A percentile compares a stretch with the other conserved stretches of the same genome.
phyloP scores from a whole-genome alignment of 768 basidiomycete species.

The Mycena belliarum region DNA sequence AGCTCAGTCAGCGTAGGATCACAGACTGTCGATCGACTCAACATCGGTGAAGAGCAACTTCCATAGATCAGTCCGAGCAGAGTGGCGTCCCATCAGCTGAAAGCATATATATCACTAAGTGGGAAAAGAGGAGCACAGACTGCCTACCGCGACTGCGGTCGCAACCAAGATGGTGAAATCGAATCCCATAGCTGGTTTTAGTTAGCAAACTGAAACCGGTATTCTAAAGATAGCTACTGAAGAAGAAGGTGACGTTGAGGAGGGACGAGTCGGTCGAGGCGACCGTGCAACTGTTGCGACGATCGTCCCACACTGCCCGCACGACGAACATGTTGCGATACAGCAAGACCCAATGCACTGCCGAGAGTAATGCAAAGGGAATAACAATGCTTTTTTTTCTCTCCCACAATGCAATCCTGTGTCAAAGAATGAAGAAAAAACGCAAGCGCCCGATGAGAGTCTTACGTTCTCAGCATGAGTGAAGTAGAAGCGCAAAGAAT shows the following conservation, averaged over 20 bases:
- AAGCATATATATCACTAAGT: not conserved
- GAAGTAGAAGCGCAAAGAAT: slow-evolving; percentile 68
- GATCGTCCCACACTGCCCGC: slow-evolving; percentile 50
- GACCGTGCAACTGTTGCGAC: slow-evolving; percentile 47
- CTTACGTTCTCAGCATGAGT: slow-evolving; percentile 70
- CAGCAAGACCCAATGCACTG: slow-evolving; percentile 67
- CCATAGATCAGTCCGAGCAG: slow-evolving; percentile 62
- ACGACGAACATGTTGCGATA: slow-evolving; percentile 75
- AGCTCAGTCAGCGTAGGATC: not conserved
- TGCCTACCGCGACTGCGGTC: slow-evolving; percentile 51
- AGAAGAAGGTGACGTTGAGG: slow-evolving; percentile 68
- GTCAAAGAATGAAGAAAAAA: slow-evolving; percentile 5
- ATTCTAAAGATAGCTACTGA: slow-evolving; percentile 43
- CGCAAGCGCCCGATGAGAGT: not conserved
- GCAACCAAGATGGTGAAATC: slow-evolving; percentile 61
- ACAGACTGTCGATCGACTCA: not conserved
- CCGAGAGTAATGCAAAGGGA: slow-evolving; percentile 52
- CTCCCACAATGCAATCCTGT: slow-evolving; percentile 72
- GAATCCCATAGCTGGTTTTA: slow-evolving; percentile 67
- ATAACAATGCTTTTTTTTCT: slow-evolving; percentile 51
- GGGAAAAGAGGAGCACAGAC: not conserved
- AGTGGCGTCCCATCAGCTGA: slow-evolving; percentile 41
- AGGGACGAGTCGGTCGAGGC: slow-evolving; percentile 53
- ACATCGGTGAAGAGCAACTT: slow-evolving; percentile 66
- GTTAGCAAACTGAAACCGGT: not conserved